Conservation (phyloP, 108 stramenopile genomes). For the Poteriospumella lacustris region DNA sequence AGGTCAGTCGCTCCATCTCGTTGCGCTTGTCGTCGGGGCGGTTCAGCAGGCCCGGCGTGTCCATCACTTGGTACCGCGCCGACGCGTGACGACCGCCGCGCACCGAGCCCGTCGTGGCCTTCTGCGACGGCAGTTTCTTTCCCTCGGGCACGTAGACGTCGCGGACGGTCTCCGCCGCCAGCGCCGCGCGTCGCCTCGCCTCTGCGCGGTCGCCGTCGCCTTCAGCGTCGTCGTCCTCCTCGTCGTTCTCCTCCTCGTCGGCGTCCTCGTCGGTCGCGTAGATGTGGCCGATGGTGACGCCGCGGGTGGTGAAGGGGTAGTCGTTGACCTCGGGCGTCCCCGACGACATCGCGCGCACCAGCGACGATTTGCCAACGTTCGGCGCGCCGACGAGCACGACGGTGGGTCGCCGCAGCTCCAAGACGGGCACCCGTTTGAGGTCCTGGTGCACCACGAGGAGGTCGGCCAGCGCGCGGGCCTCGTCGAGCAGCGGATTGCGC, state of each 20-base stretch:
- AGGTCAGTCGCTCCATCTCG: constrained; percentile 90
- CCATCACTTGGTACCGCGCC: constrained; percentile 69
- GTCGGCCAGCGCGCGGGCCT: constrained; percentile 40
- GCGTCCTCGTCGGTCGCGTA: constrained; percentile 56
- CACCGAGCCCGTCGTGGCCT: too few species aligned
- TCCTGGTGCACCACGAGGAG: constrained; percentile 52
- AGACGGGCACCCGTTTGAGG: constrained; percentile 75
- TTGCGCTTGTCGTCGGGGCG: constrained; percentile 72
- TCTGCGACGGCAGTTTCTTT: too few species aligned
- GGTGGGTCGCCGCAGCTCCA: constrained; percentile 76
- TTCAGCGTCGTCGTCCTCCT: neutral
- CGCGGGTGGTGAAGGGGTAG: constrained; percentile 93
- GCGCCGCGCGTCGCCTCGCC: too few species aligned
- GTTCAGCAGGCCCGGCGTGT: constrained; percentile 79
- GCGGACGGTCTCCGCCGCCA: neutral
- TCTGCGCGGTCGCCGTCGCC: neutral
- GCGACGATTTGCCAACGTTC: constrained; percentile 89
- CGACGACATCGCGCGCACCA: constrained; percentile 76
- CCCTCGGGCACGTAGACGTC: neutral
- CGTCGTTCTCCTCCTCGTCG: constrained; percentile 28
- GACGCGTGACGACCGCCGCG: neutral
- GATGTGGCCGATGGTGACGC: constrained; percentile 90
- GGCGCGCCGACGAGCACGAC: constrained; percentile 91
- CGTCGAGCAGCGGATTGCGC: constrained; percentile 62
- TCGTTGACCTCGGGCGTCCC: constrained; percentile 92